These are phyloP conservation scores for Tubosaeta brunneosetosa DNA, from an alignment of 768 basidiomycete genomes.

Conservation along the genomic window DNA sequence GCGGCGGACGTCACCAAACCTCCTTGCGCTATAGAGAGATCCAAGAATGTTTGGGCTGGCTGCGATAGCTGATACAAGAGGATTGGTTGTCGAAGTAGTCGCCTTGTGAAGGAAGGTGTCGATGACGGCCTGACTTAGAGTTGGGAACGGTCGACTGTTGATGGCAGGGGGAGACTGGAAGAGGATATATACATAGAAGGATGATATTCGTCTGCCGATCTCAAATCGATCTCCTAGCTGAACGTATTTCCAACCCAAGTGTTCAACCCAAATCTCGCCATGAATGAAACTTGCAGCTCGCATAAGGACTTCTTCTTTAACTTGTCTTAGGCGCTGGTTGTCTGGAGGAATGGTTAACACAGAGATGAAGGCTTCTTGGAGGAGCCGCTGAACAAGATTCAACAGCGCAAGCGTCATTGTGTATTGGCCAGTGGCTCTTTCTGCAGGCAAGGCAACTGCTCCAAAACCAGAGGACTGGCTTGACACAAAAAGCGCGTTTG, in stretches of 20 bases:
- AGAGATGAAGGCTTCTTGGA: slow-evolving; percentile 65
- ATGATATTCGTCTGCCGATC: slow-evolving; percentile 64
- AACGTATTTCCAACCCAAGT: slow-evolving; percentile 80
- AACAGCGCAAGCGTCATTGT: slow-evolving; percentile 79
- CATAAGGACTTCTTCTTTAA: slow-evolving; percentile 82
- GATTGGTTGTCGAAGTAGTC: slow-evolving; percentile 75
- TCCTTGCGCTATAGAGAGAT: slow-evolving; percentile 56
- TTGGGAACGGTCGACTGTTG: slow-evolving; percentile 53
- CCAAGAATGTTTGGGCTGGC: slow-evolving; percentile 55
- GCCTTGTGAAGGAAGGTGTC: slow-evolving; percentile 73
- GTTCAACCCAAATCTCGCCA: slow-evolving; percentile 84
- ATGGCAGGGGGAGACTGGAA: slow-evolving; percentile 53
- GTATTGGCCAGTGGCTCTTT: slow-evolving; percentile 70
- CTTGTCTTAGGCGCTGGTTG: slow-evolving; percentile 56
- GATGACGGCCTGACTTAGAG: slow-evolving; percentile 57
- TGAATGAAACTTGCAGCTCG: slow-evolving; percentile 77
- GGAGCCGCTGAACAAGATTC: slow-evolving; percentile 68
- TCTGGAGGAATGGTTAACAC: slow-evolving; percentile 44
- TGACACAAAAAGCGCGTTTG: slow-evolving; percentile 69
- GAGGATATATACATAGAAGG: slow-evolving; percentile 65
- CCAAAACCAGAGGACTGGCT: slow-evolving; percentile 52
- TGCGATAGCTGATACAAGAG: slow-evolving; percentile 67
- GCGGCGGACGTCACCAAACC: slow-evolving; percentile 64
- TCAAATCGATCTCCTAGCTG: slow-evolving; percentile 81
- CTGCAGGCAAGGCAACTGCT: slow-evolving; percentile 61